These are phyloP conservation scores for Fagopyrum tataricum DNA, from an alignment of 148 eudicot species.

Conservation along the genomic window DNA sequence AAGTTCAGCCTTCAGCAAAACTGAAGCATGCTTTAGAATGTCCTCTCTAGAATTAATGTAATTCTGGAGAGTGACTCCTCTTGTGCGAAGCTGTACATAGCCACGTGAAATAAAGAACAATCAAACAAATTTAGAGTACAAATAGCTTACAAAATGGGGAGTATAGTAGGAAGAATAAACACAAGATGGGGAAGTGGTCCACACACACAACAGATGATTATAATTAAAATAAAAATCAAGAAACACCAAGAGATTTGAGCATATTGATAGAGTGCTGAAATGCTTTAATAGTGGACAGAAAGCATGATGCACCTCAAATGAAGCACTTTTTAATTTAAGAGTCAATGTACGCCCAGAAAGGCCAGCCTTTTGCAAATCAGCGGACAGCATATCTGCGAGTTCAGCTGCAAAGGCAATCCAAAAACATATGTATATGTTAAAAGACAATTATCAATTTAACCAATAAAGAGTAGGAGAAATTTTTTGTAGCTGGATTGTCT, in stretches of 20 bases:
- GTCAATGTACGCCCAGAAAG: constrained; percentile 82
- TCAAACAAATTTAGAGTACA: not conserved
- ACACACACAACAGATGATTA: not conserved
- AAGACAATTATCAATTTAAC: not conserved
- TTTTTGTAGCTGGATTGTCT: not conserved
- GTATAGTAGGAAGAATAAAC: not conserved
- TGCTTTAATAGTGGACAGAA: not conserved
- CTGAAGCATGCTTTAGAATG: constrained; percentile 68
- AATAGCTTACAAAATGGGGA: not conserved
- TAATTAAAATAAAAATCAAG: not conserved
- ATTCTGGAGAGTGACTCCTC: constrained; percentile 69
- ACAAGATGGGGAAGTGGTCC: not conserved
- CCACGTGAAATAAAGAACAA: constrained; percentile 5
- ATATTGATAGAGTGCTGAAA: not conserved
- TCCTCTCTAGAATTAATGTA: constrained; percentile 65
- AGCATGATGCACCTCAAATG: constrained; percentile 62
- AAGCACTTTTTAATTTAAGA: constrained; percentile 76
- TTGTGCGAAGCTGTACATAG: constrained; percentile 61
- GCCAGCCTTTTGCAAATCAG: constrained; percentile 74
- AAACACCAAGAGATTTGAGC: not conserved
- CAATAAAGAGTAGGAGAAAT: constrained; percentile 8
- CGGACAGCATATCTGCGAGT: constrained; percentile 80
- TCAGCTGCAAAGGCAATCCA: constrained; percentile 52
- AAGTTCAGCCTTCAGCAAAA: constrained; percentile 88
- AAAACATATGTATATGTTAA: not conserved